Evolutionary conservation across 2,329 filamentous ascomycete species (phyloP).

Genomic region (Huntiella bhutanensis): DNA sequence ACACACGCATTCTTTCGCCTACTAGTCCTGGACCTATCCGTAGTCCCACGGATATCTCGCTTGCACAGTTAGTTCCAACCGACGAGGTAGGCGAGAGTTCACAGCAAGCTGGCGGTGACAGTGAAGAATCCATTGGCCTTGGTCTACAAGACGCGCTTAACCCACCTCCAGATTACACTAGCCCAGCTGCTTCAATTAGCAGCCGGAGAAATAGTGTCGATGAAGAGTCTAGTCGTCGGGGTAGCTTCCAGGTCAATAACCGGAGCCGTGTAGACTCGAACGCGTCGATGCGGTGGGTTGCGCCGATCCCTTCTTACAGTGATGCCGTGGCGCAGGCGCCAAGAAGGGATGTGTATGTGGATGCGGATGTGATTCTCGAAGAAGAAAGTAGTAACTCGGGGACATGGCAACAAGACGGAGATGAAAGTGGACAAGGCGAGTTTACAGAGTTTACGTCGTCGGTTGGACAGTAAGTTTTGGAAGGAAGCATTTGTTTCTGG

Average conservation of each 20-base stretch:
- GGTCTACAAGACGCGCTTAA: conserved; percentile 37
- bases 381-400: too few relatives aligned
- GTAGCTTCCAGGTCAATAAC: conserved; percentile 26
- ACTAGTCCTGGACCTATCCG: conserved; percentile 76
- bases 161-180: conserved; percentile 54
- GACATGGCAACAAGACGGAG: too few relatives aligned
- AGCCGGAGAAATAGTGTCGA: conserved; percentile 37
- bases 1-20: conserved; percentile 48
- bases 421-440: too few relatives aligned
- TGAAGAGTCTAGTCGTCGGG: conserved; percentile 32
- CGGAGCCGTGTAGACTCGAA: conserved; percentile 32
- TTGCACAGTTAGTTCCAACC: conserved; percentile 60
- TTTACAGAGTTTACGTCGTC: too few relatives aligned
- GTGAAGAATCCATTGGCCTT: conserved; percentile 18
- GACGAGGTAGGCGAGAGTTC: conserved; percentile 59
- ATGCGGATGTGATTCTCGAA: too few relatives aligned
- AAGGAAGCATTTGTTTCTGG: too few relatives aligned
- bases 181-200: conserved; percentile 38
- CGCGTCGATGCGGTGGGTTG: conserved; percentile 23
- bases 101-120: conserved; percentile 13
- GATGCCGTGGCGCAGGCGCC: conserved; percentile 44
- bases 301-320: conserved; percentile 69
- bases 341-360: not conserved
- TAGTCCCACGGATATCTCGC: conserved; percentile 87
- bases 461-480: too few relatives aligned